These are phyloP conservation scores for Elsinoe australis DNA, from an alignment of 2,329 filamentous ascomycete species.

Conservation along the genomic window DNA sequence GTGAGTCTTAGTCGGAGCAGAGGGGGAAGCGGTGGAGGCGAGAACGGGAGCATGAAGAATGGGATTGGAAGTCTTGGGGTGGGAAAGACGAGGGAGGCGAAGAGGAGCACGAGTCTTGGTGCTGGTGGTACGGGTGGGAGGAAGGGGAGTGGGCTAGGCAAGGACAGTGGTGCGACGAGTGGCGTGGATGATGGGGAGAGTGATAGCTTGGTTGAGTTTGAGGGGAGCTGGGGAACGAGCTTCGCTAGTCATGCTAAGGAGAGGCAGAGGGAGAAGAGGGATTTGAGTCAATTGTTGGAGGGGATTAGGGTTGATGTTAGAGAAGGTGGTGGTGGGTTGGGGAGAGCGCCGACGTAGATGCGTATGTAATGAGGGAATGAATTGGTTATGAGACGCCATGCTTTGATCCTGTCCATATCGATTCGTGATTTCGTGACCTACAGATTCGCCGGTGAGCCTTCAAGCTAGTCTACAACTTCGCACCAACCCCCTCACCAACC, in stretches of 20 bases:
- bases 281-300: constrained; percentile 15
- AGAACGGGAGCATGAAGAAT: no score
- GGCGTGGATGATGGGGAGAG: constrained; percentile 47
- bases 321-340: constrained; percentile 7
- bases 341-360: constrained; percentile 3
- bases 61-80: background rate
- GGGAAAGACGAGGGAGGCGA: constrained; percentile 32
- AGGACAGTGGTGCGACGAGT: constrained; percentile 32
- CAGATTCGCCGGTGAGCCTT: no score
- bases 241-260: constrained; percentile 11
- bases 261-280: constrained; percentile 6
- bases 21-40: background rate
- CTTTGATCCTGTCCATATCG: background rate
- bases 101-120: constrained; percentile 34
- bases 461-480: no score
- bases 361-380: background rate
- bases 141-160: constrained; percentile 31
- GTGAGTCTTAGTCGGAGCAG: constrained; percentile 26
- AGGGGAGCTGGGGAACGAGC: constrained; percentile 18
- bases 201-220: constrained; percentile 55
- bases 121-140: background rate
- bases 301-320: constrained; percentile 14
- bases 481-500: constrained; percentile 27
- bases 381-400: background rate
- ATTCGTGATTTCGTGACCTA: no score